These are phyloP conservation scores for Penicillium sclerotigenum DNA, from an alignment of 2,329 filamentous ascomycete genomes.

Conservation along the genomic window DNA sequence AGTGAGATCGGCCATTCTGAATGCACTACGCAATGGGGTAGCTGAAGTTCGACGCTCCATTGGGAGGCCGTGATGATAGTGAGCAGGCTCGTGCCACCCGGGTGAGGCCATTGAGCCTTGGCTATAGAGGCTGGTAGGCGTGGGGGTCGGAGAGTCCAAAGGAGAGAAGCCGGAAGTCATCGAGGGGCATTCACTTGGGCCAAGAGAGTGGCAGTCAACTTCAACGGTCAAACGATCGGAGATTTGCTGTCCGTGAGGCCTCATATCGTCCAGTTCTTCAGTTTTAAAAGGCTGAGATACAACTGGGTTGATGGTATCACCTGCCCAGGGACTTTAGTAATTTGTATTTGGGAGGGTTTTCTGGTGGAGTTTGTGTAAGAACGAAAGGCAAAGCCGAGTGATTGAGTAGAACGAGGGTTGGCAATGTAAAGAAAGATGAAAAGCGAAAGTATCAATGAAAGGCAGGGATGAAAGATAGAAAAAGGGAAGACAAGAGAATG, in stretches of 20 bases:
- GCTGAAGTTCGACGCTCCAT: conserved; percentile 27
- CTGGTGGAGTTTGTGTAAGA: background rate
- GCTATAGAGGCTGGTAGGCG: conserved; percentile 40
- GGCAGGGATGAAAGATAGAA: conserved; percentile 21
- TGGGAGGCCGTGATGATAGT: conserved; percentile 31
- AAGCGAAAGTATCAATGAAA: background rate
- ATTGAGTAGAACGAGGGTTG: conserved; percentile 1
- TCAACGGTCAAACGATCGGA: conserved; percentile 39
- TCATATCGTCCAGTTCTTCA: conserved; percentile 37
- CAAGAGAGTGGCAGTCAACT: conserved; percentile 39
- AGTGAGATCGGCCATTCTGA: conserved; percentile 36
- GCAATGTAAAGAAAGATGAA: conserved; percentile 7
- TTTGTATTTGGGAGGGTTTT: background rate
- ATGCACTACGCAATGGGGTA: conserved; percentile 36
- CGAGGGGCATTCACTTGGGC: conserved; percentile 41
- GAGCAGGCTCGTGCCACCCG: conserved; percentile 34
- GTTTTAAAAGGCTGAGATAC: conserved; percentile 28
- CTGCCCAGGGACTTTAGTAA: conserved; percentile 22
- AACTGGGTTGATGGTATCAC: conserved; percentile 29
- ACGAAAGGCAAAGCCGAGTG: conserved; percentile 10
- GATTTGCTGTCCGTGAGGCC: conserved; percentile 36
- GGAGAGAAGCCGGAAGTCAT: conserved; percentile 42
- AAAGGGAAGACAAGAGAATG: conserved; percentile 20
- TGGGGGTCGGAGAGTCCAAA: conserved; percentile 41
- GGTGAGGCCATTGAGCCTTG: conserved; percentile 39